A percentile compares a stretch with the other conserved stretches of the same genome.
Evolutionary conservation across 345 rosid species (phyloP).

Genomic region (Arabidopsis suecica): DNA sequence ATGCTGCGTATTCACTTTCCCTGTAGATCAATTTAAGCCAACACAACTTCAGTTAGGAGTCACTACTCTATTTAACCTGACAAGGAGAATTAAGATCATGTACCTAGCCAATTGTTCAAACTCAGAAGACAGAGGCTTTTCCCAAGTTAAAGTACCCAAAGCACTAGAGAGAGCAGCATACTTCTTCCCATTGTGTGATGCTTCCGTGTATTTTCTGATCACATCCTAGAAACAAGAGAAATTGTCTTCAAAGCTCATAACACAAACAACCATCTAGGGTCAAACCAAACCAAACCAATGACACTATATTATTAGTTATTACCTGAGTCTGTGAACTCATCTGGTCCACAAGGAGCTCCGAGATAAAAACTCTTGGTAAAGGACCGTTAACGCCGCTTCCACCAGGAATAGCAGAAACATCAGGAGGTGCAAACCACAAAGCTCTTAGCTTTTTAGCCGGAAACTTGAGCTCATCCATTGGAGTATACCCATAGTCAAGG

Average conservation of each 20-base stretch:
- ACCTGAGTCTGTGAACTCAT: slow-evolving; percentile 83
- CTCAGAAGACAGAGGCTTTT: slow-evolving; percentile 70
- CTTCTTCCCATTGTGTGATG: slow-evolving; percentile 55
- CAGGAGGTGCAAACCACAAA: slow-evolving; percentile 92
- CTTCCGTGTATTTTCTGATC: slow-evolving; percentile 61
- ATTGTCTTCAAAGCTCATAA: slow-evolving; percentile 24
- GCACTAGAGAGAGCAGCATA: slow-evolving; percentile 85
- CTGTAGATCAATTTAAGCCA: slow-evolving; percentile 42
- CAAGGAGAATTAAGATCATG: slow-evolving; percentile 6
- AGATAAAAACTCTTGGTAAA: slow-evolving; percentile 84
- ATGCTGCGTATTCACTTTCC: slow-evolving; percentile 98
- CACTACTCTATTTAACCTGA: background rate
- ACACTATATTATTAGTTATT: slow-evolving; percentile 10
- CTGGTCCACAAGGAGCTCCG: slow-evolving; percentile 89
- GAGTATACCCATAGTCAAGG: slow-evolving; percentile 83
- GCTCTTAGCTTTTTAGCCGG: slow-evolving; percentile 93
- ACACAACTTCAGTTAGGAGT: slow-evolving; percentile 16
- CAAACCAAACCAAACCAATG: background rate
- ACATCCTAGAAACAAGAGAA: slow-evolving; percentile 64
- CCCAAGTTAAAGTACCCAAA: slow-evolving; percentile 83
- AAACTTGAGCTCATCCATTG: slow-evolving; percentile 74
- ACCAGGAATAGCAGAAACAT: slow-evolving; percentile 41
- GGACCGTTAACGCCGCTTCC: slow-evolving; percentile 77
- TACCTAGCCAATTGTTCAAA: slow-evolving; percentile 86
- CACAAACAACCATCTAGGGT: background rate